Percentiles rank a stretch among this genome's conserved stretches.
These are phyloP conservation scores for Solanum stenotomum DNA, from an alignment of 257 asterid species.

Conservation along the genomic window DNA sequence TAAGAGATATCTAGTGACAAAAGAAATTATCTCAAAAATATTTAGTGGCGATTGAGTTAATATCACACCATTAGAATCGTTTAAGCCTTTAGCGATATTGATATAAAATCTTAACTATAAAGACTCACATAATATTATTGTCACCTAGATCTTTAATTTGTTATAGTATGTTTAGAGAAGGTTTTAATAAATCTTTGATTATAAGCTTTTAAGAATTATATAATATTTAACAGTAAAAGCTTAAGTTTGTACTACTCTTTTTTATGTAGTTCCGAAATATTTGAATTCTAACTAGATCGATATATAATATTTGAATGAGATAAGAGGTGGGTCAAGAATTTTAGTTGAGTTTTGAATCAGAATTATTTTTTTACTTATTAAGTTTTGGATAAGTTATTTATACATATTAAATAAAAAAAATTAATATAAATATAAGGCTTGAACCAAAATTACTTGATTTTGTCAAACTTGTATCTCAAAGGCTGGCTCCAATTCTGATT, in stretches of 20 bases:
- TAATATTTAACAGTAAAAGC: not conserved
- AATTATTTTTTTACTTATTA: not conserved
- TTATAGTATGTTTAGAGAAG: not conserved
- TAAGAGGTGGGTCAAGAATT: not conserved
- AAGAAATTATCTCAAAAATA: too few relatives aligned
- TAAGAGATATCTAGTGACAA: too few relatives aligned
- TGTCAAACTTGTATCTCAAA: not conserved
- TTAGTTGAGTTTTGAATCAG: not conserved
- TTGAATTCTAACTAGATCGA: not conserved
- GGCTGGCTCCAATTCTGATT: too few relatives aligned
- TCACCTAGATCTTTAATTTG: too few relatives aligned
- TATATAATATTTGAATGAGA: not conserved
- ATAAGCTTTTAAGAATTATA: not conserved
- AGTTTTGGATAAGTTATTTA: not conserved
- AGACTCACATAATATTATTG: too few relatives aligned
- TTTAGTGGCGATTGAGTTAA: too few relatives aligned
- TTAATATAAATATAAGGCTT: not conserved
- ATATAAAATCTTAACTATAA: too few relatives aligned
- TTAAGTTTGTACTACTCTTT: not conserved
- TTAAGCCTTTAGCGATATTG: too few relatives aligned
- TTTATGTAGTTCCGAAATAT: not conserved
- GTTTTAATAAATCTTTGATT: not conserved
- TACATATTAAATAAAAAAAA: not conserved
- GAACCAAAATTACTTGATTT: not conserved
- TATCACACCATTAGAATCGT: rapidly evolving